Percentiles rank a stretch among this genome's conserved stretches.
phyloP scores from a whole-genome alignment of 2,329 filamentous ascomycete genomes.

The Colletotrichum aenigma region DNA sequence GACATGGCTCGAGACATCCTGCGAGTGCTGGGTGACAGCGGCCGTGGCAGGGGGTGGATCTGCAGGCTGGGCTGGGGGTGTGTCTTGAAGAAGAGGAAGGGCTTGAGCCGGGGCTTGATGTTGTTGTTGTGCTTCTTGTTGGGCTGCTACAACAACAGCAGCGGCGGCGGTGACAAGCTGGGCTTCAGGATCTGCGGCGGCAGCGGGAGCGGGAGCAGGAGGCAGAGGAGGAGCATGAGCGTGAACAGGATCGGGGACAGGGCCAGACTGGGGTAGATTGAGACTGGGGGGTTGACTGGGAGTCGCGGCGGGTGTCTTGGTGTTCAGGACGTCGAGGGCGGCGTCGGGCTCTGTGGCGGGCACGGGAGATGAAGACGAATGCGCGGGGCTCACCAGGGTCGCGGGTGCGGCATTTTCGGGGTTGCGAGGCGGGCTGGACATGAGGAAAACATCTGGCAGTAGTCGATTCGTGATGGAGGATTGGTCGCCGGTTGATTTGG shows the following conservation, averaged over 20 bases:
- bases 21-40: conserved; percentile 20
- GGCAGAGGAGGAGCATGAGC: not conserved
- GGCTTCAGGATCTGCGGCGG: not conserved
- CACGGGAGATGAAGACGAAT: not conserved
- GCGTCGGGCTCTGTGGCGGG: not conserved
- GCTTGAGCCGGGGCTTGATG: conserved; percentile 22
- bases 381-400: conserved; percentile 44
- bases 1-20: conserved; percentile 31
- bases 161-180: not conserved
- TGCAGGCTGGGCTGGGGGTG: conserved; percentile 14
- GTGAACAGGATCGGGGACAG: not conserved
- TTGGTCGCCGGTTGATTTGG: conserved; percentile 26
- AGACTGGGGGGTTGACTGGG: not conserved
- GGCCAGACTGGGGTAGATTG: not conserved
- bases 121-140: conserved; percentile 2
- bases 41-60: conserved; percentile 22
- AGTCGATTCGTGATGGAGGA: conserved; percentile 27
- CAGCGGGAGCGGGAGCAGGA: not conserved
- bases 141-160: not conserved
- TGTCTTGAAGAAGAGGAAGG: conserved; percentile 23
- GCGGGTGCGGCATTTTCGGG: conserved; percentile 61
- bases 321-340: not conserved
- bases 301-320: not conserved
- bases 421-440: conserved; percentile 56
- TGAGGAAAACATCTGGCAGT: conserved; percentile 61